Base-by-base conservation (phyloP, 371 early-diverging fungal genomes). In the Actinomortierella wolfii region DNA sequence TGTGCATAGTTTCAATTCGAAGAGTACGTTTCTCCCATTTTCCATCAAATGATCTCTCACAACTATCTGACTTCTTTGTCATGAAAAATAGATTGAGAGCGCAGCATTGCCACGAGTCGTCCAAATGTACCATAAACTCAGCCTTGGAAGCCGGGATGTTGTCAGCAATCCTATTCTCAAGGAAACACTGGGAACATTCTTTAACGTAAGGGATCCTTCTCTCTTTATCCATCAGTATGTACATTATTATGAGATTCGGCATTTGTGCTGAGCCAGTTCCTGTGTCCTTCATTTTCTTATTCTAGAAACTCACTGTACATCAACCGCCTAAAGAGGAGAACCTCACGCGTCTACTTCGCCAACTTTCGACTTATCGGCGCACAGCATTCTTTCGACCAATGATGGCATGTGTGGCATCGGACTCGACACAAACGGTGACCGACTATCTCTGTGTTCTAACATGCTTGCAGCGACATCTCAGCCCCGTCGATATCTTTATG, bases 401-500 rank as follows among this genome's bases (percentile, higher is more conserved):
- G 25, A 77, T 88, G 2, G 75, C 86, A 0, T 88, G 88, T 57
- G 85, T 83, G 13, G 85, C 86, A 1, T 83, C 86, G 0, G 78
- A 84, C 44, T 80, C 84, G 7, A 80, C 83, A 18, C 71, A 76
- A 0, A 82, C 79, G 29, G 80, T 88, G 3, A 61, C 78, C 0
- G 61, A 74, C 3, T 61, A 77, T 21, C 73, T 88, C 9, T 73
- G 70, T 24, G 45, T 86, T 4, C 78, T 88, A 0, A 68, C 79
- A 0, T 78, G 79, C 23, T 54, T 88, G 9, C 78, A 81, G 15
- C 71, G 71, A 9, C 84, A 88, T 47, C 61, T 88, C 42, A 69
- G 79, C 11, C 79, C 82, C 5, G 85, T 88, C 18, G 84, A 86
- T 53, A 67, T 84, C 28, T 88, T 83, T 75, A 86, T 88, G 86